Conservation (phyloP, 768 basidiomycete genomes). For the Auriculariales sp. region DNA sequence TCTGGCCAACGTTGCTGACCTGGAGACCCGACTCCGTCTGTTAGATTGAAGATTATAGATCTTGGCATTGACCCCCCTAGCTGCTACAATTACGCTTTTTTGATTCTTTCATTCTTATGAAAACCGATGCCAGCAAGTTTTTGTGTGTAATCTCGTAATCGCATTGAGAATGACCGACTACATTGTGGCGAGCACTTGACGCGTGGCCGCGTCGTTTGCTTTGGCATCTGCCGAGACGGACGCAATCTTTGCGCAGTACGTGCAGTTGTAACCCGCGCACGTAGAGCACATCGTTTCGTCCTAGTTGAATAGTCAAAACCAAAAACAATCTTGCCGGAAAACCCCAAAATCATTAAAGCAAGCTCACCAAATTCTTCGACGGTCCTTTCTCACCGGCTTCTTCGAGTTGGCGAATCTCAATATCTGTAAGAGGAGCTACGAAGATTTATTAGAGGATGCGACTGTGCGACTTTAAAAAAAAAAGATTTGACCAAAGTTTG, state of each 20-base stretch:
- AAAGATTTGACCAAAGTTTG: slow-evolving; percentile 36
- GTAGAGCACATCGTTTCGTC: background rate
- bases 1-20: too few species aligned
- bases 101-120: too few species aligned
- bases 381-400: slow-evolving; percentile 24
- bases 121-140: too few species aligned
- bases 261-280: background rate
- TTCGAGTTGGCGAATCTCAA: slow-evolving; percentile 43
- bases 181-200: background rate
- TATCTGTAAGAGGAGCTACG: slow-evolving; percentile 28
- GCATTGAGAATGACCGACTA: background rate
- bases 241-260: background rate
- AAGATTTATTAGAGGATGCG: background rate
- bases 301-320: too few species aligned
- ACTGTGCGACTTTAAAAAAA: background rate
- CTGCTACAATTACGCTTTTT: too few species aligned
- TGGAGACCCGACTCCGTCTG: too few species aligned
- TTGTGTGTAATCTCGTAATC: too few species aligned
- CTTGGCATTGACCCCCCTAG: too few species aligned
- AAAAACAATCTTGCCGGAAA: too few species aligned
- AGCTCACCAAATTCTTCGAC: background rate
- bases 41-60: too few species aligned
- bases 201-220: background rate
- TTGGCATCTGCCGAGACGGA: background rate
- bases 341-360: too few species aligned